Base-by-base conservation (phyloP, 257 asterid species). In the Solanum etuberosum region DNA sequence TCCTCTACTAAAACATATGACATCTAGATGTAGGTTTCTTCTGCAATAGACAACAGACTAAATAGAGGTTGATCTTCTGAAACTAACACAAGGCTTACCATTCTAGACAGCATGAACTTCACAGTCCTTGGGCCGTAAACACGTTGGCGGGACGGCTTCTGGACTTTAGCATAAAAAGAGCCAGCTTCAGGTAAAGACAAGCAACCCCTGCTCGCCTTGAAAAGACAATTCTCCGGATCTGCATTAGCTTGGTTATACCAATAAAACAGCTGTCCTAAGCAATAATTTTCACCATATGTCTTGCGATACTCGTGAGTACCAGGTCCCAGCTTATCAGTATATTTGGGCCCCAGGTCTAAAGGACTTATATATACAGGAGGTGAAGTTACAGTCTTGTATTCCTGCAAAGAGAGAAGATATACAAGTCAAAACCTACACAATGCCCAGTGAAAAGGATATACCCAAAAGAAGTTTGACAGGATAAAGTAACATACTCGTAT, bases 341-440 rank as follows among this genome's bases (percentile, higher is more conserved):
- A 96, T 91, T 94, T 94, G 83, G 98, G 98, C 78, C 98, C 97
- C 54, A 97, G 97, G 91, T 97, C 99, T 54, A 96, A 97, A 48
- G 99, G 98, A 87, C 96, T 97, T 51, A 97, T 97, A 88, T 92
- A 77, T 84, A 97, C 99, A 40, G 99, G 99, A 16, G 99, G 96
- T 42, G 99, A 97, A 48, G 99, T 94, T 78, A 97, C 94, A 76
- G 86, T 91, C 87, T 91, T 89, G 92, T 97, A 97, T 89, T 93
- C 99, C 99, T 97, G 94, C 91, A 92, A 87, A 35, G 85, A 63
- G 72, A 78, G 86, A 80, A 82, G 42, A 37, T 27, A 51, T 10
- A 23, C 29, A 51, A 81, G 84, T 61, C 74, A 82, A 65, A 32
- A 76, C 25, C 40, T 34, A 37, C 85, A 40, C 48, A 32, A 38